A percentile compares a stretch with the other conserved stretches of the same genome.
Evolutionary conservation across 768 basidiomycete genomes (phyloP).

Genomic region (Lentinus brumalis): DNA sequence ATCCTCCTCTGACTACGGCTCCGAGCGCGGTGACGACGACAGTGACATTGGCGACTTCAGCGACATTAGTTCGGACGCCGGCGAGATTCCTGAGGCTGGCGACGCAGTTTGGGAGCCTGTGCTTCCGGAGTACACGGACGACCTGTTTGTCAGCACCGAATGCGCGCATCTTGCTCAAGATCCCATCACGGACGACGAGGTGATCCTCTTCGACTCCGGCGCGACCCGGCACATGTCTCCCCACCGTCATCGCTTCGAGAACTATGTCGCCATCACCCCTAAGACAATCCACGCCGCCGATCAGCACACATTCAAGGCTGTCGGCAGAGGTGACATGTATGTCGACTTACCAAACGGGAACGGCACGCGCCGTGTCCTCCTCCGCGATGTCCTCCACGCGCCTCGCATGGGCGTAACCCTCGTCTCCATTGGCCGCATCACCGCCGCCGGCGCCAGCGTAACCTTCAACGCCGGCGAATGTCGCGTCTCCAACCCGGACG

Average conservation of each 20-base stretch:
- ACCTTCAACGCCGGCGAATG: constrained; percentile 14
- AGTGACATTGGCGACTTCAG: too few species aligned
- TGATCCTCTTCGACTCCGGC: constrained; percentile 40
- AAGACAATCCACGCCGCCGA: constrained; percentile 29
- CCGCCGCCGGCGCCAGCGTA: constrained; percentile 6
- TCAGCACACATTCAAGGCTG: constrained; percentile 25
- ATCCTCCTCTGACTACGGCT: too few species aligned
- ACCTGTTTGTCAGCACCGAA: background rate
- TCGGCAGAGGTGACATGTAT: constrained; percentile 26
- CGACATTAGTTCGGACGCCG: too few species aligned
- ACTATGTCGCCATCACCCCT: too few species aligned
- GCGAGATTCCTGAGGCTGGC: too few species aligned
- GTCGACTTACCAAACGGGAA: constrained; percentile 26
- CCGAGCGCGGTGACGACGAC: too few species aligned
- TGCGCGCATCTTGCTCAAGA: background rate
- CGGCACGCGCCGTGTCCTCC: background rate
- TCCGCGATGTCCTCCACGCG: constrained; percentile 26
- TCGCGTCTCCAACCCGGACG: too few species aligned
- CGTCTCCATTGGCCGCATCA: constrained; percentile 21
- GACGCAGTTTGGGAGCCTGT: too few species aligned
- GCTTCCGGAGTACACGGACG: too few species aligned
- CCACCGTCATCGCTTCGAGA: constrained; percentile 32
- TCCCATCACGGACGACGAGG: constrained; percentile 25
- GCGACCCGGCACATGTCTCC: constrained; percentile 40
- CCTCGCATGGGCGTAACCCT: constrained; percentile 25